phyloP scores from a whole-genome alignment of 2,329 filamentous ascomycete species.

The Diaporthe vaccinii region DNA sequence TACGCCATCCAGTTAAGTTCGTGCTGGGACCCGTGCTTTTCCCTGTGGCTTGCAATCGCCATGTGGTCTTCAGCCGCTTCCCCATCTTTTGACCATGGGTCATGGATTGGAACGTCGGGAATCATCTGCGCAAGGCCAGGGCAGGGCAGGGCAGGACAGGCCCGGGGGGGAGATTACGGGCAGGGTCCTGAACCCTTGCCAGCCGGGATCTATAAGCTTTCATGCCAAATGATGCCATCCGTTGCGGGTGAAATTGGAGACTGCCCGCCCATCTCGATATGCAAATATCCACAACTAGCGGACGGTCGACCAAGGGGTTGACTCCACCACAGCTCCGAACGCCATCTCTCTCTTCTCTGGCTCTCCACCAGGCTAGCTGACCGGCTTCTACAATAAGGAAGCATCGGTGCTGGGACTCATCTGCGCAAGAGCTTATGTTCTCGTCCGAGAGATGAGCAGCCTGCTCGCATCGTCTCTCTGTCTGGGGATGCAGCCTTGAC shows the following conservation, averaged over 20 bases:
- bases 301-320: neutral
- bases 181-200: slow-evolving; percentile 34
- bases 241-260: slow-evolving; percentile 36
- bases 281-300: slow-evolving; percentile 35
- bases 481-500: neutral
- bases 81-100: slow-evolving; percentile 4
- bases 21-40: neutral
- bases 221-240: slow-evolving; percentile 37
- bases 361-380: slow-evolving; percentile 7
- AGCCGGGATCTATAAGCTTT: slow-evolving; percentile 34
- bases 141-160: neutral
- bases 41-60: neutral
- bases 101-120: slow-evolving; percentile 19
- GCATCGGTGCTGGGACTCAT: neutral
- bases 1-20: neutral
- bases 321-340: neutral
- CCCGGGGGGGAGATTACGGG: neutral
- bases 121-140: slow-evolving; percentile 10
- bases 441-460: neutral
- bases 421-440: neutral
- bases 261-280: slow-evolving; percentile 34
- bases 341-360: neutral
- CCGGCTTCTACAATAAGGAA: neutral
- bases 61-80: slow-evolving; percentile 23
- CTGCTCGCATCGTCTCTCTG: neutral